Base-by-base conservation (phyloP, 2,329 filamentous ascomycete genomes). In the Teratosphaeria epicoccoides region DNA sequence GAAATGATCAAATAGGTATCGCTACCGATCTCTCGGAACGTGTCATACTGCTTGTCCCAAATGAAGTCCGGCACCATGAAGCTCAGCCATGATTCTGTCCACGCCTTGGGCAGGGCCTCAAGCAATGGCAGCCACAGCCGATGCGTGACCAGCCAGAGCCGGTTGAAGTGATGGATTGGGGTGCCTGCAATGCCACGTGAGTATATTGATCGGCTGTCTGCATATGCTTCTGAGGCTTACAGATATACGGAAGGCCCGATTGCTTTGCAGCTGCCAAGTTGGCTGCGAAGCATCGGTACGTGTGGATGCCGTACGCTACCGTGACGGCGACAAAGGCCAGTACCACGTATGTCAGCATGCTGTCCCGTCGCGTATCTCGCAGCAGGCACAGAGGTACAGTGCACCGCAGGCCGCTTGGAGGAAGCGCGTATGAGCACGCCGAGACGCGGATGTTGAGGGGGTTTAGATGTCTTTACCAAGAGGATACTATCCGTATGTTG, bases 1-100 rank as follows among this genome's bases (percentile, higher is more conserved):
- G 80, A 76, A 6, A 83, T 83, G n/a, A 81, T 60, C 6, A 88
- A 58, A 59, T 87, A 83, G 11, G 77, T 73, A 58, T 88, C 83
- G 51, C 63, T 66, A 43, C 80, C 82, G 9, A 81, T 62, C 14
- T 75, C 71, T 24, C 76, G 70, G 61, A 83, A 88, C 14, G 78
- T 72, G 20, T 74, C 71, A 59, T 82, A 77, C 24, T 77, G 75
- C 11, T 73, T 65, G n/a, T 66, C 65, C 68, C 79, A 85, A 6
- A 73, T 64, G 75, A 80, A 85, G 59, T 86, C 79, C 1, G 77
- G 77, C n/a, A 71, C 63, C 57, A 85, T 62, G 57, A 78, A 68
- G 43, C 79, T 81, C 44, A 84, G 64, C 77, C 82, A 82, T 49
- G 72, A 60, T 50, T 80, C 72, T 69, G 77, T 82, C 67, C 73